Evolutionary conservation across 2,329 filamentous ascomycete species (phyloP), one percentile per base, ranked within the genome.

Genomic region (Amauroascus niger): DNA sequence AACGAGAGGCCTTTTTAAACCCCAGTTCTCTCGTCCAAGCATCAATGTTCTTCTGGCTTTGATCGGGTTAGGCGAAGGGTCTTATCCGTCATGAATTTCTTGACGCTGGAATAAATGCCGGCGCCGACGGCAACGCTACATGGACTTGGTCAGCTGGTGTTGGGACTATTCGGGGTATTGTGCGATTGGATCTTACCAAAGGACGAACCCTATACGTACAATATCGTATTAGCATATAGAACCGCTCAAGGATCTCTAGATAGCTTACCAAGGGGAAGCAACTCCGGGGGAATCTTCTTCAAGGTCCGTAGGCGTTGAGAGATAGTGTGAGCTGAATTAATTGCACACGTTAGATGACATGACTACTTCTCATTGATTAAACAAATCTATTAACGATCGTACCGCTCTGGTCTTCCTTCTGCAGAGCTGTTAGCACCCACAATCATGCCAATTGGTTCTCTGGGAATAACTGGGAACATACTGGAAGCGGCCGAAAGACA

Each of bases 311-410:
- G 79, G 71, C 91, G 88, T 79, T 97, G 93, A 62, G 91, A 95
- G 74, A 97, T 83, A 66, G 91, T 96, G 78, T 97, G 93, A 70
- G 88, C 93, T 98, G 93, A 70, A 88, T 93, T 98, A 64, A 26
- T 33, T 37, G 20, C 24, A 11, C 54, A 39, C 13, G 44, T 58
- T 50, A 58, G 54, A 51, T 7, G 14, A 24, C n/a, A 33, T 20
- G n/a, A 40, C 5, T 7, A 28, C 24, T 32, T 16, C 18, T 41
- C 35, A 32, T 6, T 6, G 5, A n/a, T 32, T n/a, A 20, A 49
- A 24, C n/a, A 16, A 3, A n/a, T 32, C 16, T 13, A 53, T n/a
- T 22, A 33, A 33, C 26, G 5, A 4, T 22, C 9, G 9, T 30
- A 54, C 52, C 52, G 26, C 52, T 54, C 30, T 49, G 39, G 13